Evolutionary conservation across 768 basidiomycete genomes (phyloP).

Genomic region (Boletus sp.): DNA sequence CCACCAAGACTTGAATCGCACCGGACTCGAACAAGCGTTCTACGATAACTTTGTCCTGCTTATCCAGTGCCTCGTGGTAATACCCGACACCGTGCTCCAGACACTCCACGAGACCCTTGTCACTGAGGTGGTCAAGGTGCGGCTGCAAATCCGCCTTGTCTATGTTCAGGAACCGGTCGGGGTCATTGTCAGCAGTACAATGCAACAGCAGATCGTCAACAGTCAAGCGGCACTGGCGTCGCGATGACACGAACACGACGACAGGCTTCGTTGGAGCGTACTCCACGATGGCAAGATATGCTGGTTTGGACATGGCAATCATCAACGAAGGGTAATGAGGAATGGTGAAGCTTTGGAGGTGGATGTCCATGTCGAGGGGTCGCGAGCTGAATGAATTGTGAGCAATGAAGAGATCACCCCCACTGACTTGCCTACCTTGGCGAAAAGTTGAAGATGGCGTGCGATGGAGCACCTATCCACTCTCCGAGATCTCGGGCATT

Average conservation of each 20-base stretch:
- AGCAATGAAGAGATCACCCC: too few relatives aligned
- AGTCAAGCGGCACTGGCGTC: conserved; percentile 91
- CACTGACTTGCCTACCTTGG: conserved; percentile 56
- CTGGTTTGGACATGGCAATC: conserved; percentile 99
- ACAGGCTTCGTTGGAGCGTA: conserved; percentile 84
- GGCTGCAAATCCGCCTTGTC: conserved; percentile 79
- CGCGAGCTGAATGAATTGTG: conserved; percentile 60
- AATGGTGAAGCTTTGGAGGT: conserved; percentile 91
- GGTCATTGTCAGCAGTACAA: conserved; percentile 82
- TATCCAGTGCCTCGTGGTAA: conserved; percentile 91
- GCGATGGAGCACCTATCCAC: conserved; percentile 94
- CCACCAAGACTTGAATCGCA: conserved; percentile 91
- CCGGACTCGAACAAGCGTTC: conserved; percentile 91
- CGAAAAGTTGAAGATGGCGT: conserved; percentile 97
- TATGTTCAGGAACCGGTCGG: conserved; percentile 86
- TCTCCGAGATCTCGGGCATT: conserved; percentile 96
- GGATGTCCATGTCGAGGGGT: conserved; percentile 96
- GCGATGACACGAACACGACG: conserved; percentile 89
- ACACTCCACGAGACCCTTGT: conserved; percentile 72
- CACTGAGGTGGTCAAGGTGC: conserved; percentile 82
- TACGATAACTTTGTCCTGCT: conserved; percentile 92
- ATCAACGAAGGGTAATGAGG: conserved; percentile 99
- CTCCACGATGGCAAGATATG: conserved; percentile 89
- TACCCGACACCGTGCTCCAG: conserved; percentile 90
- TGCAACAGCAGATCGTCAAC: conserved; percentile 90